Percentiles rank a stretch among this genome's conserved stretches.
Evolutionary conservation across 441 rosid species (phyloP).

Genomic region (Lepidium campestre): DNA sequence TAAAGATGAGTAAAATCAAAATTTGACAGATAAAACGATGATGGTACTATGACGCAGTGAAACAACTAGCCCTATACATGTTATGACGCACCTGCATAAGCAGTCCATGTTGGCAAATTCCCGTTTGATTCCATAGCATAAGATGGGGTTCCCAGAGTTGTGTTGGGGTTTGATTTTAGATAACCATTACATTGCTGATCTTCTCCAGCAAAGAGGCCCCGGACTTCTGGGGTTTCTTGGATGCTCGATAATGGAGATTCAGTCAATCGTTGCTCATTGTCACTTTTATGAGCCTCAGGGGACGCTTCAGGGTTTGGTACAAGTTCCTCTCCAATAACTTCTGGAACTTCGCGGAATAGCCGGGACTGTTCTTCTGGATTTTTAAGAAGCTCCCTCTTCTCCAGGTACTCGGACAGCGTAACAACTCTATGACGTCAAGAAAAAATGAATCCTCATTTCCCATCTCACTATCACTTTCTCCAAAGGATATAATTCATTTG

Average conservation of each 20-base stretch:
- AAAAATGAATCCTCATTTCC: conserved; percentile 16
- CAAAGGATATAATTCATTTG: not conserved
- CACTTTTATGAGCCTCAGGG: conserved; percentile 18
- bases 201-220: conserved; percentile 13
- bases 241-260: conserved; percentile 25
- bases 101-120: conserved; percentile 26
- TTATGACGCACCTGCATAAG: conserved; percentile 35
- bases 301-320: conserved; percentile 30
- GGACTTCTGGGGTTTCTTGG: conserved; percentile 22
- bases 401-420: conserved; percentile 71
- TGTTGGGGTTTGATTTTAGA: conserved; percentile 24
- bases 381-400: conserved; percentile 63
- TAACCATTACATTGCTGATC: conserved; percentile 34
- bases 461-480: conserved; percentile 6
- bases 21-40: not conserved
- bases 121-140: conserved; percentile 25
- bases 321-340: conserved; percentile 56
- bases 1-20: not conserved
- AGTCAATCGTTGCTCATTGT: conserved; percentile 3
- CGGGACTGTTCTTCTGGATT: conserved; percentile 61
- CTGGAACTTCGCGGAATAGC: conserved; percentile 55
- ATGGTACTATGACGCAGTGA: conserved; percentile 1
- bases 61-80: conserved; percentile 1
- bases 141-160: conserved; percentile 25
- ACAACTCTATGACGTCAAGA: conserved; percentile 50